A percentile compares a stretch with the other conserved stretches of the same genome.
phyloP scores from a whole-genome alignment of 2,329 filamentous ascomycete species.

The Aspergillus sergii region DNA sequence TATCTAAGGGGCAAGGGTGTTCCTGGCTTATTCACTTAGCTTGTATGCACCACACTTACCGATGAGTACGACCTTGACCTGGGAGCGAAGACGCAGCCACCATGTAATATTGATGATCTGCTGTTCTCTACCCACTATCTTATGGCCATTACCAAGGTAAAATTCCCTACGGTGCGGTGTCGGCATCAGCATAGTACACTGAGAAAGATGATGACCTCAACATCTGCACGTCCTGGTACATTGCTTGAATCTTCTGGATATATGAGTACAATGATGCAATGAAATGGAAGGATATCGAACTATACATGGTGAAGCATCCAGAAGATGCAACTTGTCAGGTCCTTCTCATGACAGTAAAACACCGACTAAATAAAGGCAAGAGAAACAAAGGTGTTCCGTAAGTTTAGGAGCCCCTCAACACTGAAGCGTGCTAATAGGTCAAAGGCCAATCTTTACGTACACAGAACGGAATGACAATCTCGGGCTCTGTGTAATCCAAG shows the following conservation, averaged over 20 bases:
- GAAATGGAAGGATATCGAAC: conserved; percentile 29
- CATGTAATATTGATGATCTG: conserved; percentile 14
- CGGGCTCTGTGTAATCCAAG: conserved; percentile 22
- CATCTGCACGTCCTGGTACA: conserved; percentile 18
- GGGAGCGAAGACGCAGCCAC: conserved; percentile 16
- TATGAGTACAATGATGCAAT: conserved; percentile 18
- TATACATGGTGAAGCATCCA: conserved; percentile 26
- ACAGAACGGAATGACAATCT: conserved; percentile 24
- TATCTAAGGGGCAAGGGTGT: neutral
- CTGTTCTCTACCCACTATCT: conserved; percentile 18
- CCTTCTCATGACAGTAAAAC: conserved; percentile 22
- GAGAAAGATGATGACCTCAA: conserved; percentile 25
- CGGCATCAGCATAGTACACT: conserved; percentile 21
- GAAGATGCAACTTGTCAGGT: conserved; percentile 20
- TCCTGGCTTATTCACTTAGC: conserved; percentile 11
- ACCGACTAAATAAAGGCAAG: conserved; percentile 25
- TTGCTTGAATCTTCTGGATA: conserved; percentile 22
- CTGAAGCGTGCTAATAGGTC: conserved; percentile 13
- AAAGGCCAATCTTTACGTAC: conserved; percentile 18
- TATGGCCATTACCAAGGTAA: conserved; percentile 15
- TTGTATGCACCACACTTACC: conserved; percentile 18
- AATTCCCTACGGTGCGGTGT: conserved; percentile 17
- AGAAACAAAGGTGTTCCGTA: conserved; percentile 23
- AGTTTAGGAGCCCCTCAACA: conserved; percentile 7
- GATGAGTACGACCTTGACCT: conserved; percentile 20